Evolutionary conservation across 1,284 basidiomycete species (phyloP).

Genomic region (Grifola frondosa): DNA sequence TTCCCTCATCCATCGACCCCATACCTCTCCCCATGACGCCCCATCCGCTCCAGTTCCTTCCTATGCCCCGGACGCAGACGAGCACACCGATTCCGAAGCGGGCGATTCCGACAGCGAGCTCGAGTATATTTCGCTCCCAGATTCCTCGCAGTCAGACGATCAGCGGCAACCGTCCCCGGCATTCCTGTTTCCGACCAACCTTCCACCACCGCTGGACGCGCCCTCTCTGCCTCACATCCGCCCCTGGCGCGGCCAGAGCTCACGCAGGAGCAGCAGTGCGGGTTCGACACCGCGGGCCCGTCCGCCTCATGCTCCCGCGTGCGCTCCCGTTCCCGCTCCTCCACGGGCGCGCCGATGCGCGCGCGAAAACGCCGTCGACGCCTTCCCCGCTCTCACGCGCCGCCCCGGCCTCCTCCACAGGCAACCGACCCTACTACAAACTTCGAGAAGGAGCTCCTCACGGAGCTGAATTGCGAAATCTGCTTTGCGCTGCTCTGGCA

Average conservation of each 20-base stretch:
- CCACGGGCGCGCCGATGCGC: constrained; percentile 10
- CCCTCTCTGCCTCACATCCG: not conserved
- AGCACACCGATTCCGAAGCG: constrained; percentile 28
- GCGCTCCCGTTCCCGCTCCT: constrained; percentile 13
- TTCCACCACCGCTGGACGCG: not conserved
- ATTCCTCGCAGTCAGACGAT: constrained; percentile 10
- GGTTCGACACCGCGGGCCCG: not conserved
- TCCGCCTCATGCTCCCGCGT: constrained; percentile 1
- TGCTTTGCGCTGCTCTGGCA: constrained; percentile 84
- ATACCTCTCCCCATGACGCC: constrained; percentile 9
- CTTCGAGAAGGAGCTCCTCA: constrained; percentile 70
- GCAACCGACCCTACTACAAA: constrained; percentile 26
- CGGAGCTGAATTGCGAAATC: constrained; percentile 86
- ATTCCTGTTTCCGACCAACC: not conserved
- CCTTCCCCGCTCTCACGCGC: constrained; percentile 12
- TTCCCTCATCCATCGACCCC: constrained; percentile 38
- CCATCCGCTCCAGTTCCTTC: constrained; percentile 9
- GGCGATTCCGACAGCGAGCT: constrained; percentile 20
- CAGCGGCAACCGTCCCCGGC: no score
- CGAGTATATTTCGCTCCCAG: constrained; percentile 13
- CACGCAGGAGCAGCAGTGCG: not conserved
- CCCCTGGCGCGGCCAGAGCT: not conserved
- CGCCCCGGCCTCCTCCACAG: constrained; percentile 11
- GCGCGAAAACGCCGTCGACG: constrained; percentile 26
- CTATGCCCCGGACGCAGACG: constrained; percentile 20